Evolutionary conservation across 2,329 filamentous ascomycete genomes (phyloP).

Genomic region (Talaromyces sp.): DNA sequence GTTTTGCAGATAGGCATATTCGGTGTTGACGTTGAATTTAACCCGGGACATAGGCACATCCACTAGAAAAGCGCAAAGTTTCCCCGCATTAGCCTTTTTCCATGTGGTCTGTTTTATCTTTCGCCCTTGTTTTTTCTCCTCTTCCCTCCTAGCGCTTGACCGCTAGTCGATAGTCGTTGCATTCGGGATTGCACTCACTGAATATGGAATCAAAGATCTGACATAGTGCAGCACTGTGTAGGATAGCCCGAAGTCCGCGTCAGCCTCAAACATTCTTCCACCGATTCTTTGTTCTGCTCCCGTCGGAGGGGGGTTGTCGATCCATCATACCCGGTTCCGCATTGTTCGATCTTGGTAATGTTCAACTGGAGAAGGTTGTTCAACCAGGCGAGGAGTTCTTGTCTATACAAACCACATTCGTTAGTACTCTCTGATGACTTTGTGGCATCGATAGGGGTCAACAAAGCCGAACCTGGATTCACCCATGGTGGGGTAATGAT

Average conservation of each 20-base stretch:
- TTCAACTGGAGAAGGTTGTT: conserved; percentile 98
- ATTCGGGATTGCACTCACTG: conserved; percentile 52
- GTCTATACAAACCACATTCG: conserved; percentile 61
- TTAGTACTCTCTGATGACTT: conserved; percentile 15
- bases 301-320: conserved; percentile 11
- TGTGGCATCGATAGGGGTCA: conserved; percentile 22
- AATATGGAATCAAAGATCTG: conserved; percentile 99
- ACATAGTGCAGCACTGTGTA: conserved; percentile 81
- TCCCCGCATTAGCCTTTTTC: conserved; percentile 14
- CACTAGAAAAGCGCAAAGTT: conserved; percentile 46
- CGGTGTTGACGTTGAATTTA: conserved; percentile 97
- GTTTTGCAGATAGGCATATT: conserved; percentile 97
- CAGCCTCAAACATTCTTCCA: conserved; percentile 6
- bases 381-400: conserved; percentile 94
- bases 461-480: conserved; percentile 60
- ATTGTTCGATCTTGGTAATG: conserved; percentile 98
- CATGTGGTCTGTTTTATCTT: background rate
- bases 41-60: conserved; percentile 94
- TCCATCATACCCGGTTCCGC: conserved; percentile 82
- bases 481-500: conserved; percentile 57
- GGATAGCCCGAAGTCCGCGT: conserved; percentile 12
- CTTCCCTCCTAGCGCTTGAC: conserved; percentile 4
- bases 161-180: conserved; percentile 2
- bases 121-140: background rate
- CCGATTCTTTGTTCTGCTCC: background rate